Conservation (phyloP, 768 basidiomycete genomes). For the Boletus subcaerulescens region DNA sequence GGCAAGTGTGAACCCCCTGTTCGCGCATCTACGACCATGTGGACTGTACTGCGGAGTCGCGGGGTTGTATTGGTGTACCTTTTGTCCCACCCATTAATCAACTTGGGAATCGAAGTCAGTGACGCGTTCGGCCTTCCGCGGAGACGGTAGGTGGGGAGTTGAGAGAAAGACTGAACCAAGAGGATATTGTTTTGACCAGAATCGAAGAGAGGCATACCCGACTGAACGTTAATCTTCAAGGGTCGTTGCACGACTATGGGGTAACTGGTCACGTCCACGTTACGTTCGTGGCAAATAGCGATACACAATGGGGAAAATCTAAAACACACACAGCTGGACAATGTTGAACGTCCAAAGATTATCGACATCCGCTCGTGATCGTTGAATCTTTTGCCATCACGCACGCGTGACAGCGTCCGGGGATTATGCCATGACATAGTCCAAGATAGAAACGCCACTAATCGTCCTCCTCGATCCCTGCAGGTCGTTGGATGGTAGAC, state of each 20-base stretch:
- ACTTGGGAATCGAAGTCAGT: too few species aligned
- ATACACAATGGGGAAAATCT: neutral
- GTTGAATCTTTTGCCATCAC: conserved; percentile 52
- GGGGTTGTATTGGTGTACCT: too few species aligned
- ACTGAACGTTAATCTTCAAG: neutral
- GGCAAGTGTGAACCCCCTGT: too few species aligned
- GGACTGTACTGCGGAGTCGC: too few species aligned
- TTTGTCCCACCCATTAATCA: too few species aligned
- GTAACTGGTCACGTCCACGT: neutral
- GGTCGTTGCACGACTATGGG: neutral
- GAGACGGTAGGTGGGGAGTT: too few species aligned
- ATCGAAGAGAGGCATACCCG: too few species aligned
- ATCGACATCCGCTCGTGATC: conserved; percentile 33
- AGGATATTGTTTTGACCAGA: too few species aligned
- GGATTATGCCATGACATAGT: neutral
- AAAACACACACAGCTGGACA: conserved; percentile 10
- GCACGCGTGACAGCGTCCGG: neutral
- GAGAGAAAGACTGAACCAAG: too few species aligned
- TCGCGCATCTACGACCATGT: too few species aligned
- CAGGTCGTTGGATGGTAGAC: conserved; percentile 49
- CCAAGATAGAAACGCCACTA: conserved; percentile 7
- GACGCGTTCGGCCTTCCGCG: too few species aligned
- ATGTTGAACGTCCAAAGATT: conserved; percentile 33
- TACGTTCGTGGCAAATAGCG: neutral
- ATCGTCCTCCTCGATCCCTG: conserved; percentile 58